Percentiles rank a stretch among this genome's conserved stretches.
Conservation (phyloP, 2,329 filamentous ascomycete genomes). For the Colletotrichum navitas region DNA sequence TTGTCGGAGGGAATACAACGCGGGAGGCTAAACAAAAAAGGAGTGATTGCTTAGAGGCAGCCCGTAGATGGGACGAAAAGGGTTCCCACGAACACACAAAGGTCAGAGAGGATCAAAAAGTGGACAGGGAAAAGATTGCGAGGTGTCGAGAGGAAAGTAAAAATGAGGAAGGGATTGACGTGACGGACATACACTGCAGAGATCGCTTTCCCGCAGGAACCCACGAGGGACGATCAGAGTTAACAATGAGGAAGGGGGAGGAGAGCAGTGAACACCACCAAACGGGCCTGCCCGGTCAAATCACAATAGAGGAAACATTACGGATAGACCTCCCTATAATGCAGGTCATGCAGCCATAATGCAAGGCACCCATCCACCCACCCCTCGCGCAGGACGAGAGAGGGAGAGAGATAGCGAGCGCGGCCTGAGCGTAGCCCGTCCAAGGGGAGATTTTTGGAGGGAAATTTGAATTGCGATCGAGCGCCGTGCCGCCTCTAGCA, state of each 20-base stretch:
- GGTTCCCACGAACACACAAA: slow-evolving; percentile 15
- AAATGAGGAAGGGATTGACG: slow-evolving; percentile 33
- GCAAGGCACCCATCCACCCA: neutral
- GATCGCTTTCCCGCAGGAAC: slow-evolving; percentile 23
- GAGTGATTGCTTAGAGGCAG: slow-evolving; percentile 14
- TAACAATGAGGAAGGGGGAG: neutral
- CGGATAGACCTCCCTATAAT: neutral
- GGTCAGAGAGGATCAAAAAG: slow-evolving; percentile 10
- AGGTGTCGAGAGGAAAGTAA: slow-evolving; percentile 19
- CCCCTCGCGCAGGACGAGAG: neutral
- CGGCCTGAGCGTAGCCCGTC: slow-evolving; percentile 1
- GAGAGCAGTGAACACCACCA: neutral
- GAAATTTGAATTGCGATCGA: slow-evolving; percentile 41
- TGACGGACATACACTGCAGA: slow-evolving; percentile 6
- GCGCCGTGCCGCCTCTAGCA: slow-evolving; percentile 35
- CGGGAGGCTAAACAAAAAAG: slow-evolving; percentile 5
- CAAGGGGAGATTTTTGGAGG: slow-evolving; percentile 24
- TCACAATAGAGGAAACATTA: slow-evolving; percentile 12
- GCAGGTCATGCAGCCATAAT: neutral
- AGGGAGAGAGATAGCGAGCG: slow-evolving; percentile 7
- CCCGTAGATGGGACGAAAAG: slow-evolving; percentile 28
- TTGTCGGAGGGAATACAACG: slow-evolving; percentile 20
- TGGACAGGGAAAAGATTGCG: slow-evolving; percentile 10
- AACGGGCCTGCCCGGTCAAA: slow-evolving; percentile 12
- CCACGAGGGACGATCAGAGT: slow-evolving; percentile 28